phyloP scores from a whole-genome alignment of 192 early-diverging fungal genomes.

The Lobosporangium transversale region DNA sequence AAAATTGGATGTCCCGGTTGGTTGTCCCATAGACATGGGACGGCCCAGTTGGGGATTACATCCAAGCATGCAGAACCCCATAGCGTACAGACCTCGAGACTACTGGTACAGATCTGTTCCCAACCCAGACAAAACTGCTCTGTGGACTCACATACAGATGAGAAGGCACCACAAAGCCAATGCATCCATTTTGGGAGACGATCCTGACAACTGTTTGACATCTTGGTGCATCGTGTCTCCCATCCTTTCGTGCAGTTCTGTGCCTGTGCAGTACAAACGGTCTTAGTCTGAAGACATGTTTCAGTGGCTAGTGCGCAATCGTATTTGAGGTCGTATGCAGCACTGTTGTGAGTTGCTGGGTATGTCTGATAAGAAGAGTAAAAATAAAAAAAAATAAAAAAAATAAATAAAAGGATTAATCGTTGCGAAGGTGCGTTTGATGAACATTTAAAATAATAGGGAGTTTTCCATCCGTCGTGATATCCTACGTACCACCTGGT shows the following conservation, averaged over 20 bases:
- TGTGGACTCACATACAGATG: slow-evolving; percentile 31
- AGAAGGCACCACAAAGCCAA: slow-evolving; percentile 47
- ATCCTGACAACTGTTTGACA: slow-evolving; percentile 34
- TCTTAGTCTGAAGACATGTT: slow-evolving; percentile 42
- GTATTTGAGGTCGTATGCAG: slow-evolving; percentile 43
- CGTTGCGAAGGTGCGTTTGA: no score
- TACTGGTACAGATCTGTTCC: slow-evolving; percentile 44
- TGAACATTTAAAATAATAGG: no score
- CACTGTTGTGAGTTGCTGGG: slow-evolving; percentile 56
- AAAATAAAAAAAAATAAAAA: background rate
- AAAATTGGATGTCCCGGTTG: slow-evolving; percentile 39
- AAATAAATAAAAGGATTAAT: background rate
- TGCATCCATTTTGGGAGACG: slow-evolving; percentile 36
- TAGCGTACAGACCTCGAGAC: slow-evolving; percentile 33
- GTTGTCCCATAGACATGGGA: slow-evolving; percentile 56
- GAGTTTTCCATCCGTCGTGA: no score
- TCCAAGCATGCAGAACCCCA: slow-evolving; percentile 40
- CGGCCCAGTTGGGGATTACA: slow-evolving; percentile 29
- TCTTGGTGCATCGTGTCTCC: slow-evolving; percentile 33
- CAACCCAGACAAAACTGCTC: slow-evolving; percentile 49
- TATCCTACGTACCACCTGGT: slow-evolving; percentile 53
- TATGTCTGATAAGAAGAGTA: slow-evolving; percentile 39
- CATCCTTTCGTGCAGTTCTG: slow-evolving; percentile 35
- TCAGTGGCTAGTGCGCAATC: slow-evolving; percentile 36
- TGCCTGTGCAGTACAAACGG: slow-evolving; percentile 31